phyloP scores from a whole-genome alignment of 257 asterid genomes.

The Plantago ovata region DNA sequence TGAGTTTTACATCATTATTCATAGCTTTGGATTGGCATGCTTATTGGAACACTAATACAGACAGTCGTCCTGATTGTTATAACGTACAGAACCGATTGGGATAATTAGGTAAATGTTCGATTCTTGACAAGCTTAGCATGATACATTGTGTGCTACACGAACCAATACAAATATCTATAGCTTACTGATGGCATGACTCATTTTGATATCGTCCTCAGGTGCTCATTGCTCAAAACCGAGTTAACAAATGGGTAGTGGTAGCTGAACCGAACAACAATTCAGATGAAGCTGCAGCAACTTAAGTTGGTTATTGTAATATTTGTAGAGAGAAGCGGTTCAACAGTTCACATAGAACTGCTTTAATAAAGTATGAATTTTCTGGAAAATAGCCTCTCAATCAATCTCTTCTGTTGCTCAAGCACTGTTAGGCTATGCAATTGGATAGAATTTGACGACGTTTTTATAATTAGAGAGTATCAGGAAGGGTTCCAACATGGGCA shows the following conservation, averaged over 20 bases:
- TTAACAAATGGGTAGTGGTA: constrained; percentile 36
- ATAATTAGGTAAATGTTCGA: constrained; percentile 35
- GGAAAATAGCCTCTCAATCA: neutral
- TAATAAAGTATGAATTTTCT: too few species aligned
- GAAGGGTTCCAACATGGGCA: constrained; percentile 62
- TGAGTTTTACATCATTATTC: constrained; percentile 11
- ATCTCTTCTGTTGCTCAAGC: constrained; percentile 28
- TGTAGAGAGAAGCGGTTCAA: too few species aligned
- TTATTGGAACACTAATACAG: constrained; percentile 50
- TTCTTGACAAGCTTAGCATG: too few species aligned
- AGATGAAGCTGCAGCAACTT: constrained; percentile 26
- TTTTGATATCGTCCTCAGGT: constrained; percentile 24
- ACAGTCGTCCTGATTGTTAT: constrained; percentile 37
- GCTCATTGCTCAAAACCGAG: constrained; percentile 30
- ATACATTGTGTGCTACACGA: too few species aligned
- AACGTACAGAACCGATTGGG: constrained; percentile 59
- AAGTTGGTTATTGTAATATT: too few species aligned
- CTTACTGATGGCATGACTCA: neutral
- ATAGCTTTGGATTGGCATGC: constrained; percentile 63
- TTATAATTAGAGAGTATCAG: constrained; percentile 60
- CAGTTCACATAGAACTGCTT: too few species aligned
- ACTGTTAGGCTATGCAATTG: constrained; percentile 84
- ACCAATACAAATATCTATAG: too few species aligned
- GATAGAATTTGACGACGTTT: constrained; percentile 53
- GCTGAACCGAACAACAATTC: constrained; percentile 20